phyloP scores from a whole-genome alignment of 192 early-diverging fungal genomes.

The Backusella psychrophila region DNA sequence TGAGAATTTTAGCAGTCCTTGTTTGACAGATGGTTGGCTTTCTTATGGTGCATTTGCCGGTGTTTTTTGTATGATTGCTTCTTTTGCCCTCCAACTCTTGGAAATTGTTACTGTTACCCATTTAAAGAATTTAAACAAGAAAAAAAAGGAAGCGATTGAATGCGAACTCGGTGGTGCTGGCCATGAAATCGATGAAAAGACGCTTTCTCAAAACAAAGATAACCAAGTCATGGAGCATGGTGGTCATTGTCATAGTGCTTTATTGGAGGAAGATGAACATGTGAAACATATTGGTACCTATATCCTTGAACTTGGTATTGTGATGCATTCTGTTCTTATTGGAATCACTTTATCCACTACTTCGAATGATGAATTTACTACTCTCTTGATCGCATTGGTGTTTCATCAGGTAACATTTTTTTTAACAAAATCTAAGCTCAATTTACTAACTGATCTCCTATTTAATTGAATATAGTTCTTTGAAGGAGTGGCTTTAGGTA shows the following conservation, averaged over 20 bases:
- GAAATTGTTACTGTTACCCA: constrained; percentile 20
- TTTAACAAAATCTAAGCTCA: background rate
- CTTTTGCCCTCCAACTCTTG: constrained; percentile 25
- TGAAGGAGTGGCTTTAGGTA: constrained; percentile 48
- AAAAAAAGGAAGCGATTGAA: background rate
- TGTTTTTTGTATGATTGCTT: constrained; percentile 36
- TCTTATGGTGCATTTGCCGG: constrained; percentile 36
- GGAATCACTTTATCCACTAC: constrained; percentile 68
- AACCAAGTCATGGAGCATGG: background rate
- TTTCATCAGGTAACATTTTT: constrained; percentile 64
- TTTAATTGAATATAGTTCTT: constrained; percentile 40
- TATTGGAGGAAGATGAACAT: constrained; percentile 34
- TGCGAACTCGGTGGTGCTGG: background rate
- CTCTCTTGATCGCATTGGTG: constrained; percentile 62
- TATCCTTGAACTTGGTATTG: constrained; percentile 76
- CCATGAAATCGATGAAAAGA: background rate
- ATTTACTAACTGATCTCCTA: background rate
- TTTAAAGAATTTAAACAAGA: background rate
- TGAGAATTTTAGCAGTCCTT: constrained; percentile 27
- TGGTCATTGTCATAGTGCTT: constrained; percentile 23
- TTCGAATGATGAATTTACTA: constrained; percentile 49
- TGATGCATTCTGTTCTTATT: constrained; percentile 74
- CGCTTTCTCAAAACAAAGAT: background rate
- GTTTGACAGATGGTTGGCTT: constrained; percentile 31
- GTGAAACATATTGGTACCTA: constrained; percentile 54